Conservation (phyloP, 2,329 filamentous ascomycete genomes). For the Leptographium lundbergii region DNA sequence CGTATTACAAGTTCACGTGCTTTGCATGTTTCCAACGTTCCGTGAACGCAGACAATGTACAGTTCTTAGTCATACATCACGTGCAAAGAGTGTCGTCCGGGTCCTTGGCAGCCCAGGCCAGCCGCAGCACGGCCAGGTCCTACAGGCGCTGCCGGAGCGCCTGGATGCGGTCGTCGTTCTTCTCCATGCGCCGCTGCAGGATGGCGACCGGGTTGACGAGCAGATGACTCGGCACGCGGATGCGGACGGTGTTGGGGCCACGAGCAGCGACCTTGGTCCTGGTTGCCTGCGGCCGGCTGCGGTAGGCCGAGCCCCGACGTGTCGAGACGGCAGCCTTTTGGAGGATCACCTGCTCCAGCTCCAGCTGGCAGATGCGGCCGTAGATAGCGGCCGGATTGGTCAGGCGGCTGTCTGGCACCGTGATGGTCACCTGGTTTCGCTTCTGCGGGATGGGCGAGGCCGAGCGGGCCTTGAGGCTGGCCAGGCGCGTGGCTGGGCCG, state of each 20-base stretch:
- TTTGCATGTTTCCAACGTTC: no score
- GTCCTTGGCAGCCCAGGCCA: no score
- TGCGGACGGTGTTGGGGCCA: background rate
- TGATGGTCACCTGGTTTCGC: background rate
- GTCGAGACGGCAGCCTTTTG: background rate
- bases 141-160: background rate
- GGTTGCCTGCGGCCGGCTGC: background rate
- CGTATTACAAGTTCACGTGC: no score
- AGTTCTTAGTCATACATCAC: no score
- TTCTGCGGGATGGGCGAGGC: background rate
- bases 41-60: no score
- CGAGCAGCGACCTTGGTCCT: no score
- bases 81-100: no score
- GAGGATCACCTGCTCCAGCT: background rate
- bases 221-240: background rate
- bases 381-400: background rate
- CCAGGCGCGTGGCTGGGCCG: background rate
- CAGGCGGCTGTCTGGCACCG: background rate
- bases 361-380: background rate
- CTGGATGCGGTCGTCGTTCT: background rate
- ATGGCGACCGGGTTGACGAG: background rate
- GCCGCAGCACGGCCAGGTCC: background rate
- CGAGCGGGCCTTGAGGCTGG: background rate
- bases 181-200: background rate
- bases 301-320: no score